Conservation (phyloP, 1,284 basidiomycete genomes). For the Pseudozyma sp. region DNA sequence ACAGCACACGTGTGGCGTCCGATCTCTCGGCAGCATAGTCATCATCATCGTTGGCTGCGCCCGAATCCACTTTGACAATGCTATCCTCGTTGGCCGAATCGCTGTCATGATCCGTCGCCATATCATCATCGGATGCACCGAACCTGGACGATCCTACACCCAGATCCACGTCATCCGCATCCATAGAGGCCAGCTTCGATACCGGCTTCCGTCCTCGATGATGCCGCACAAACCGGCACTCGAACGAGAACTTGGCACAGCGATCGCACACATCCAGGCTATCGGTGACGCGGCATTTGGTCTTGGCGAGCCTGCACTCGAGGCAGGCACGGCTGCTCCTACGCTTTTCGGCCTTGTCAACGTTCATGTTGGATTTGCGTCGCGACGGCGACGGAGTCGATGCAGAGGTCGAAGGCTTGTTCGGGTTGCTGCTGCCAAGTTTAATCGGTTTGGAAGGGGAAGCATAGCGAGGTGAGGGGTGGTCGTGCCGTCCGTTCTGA, state of each 20-base stretch:
- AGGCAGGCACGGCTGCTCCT: conserved; percentile 45
- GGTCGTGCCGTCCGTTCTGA: conserved; percentile 6
- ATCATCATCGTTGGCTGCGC: conserved; percentile 6
- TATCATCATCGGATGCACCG: conserved; percentile 25
- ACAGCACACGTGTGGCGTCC: not conserved
- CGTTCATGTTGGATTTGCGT: conserved; percentile 30
- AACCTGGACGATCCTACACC: conserved; percentile 9
- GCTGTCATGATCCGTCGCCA: conserved; percentile 27
- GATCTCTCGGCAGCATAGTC: not conserved
- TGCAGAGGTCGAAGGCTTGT: conserved; percentile 8
- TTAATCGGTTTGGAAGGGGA: conserved; percentile 17
- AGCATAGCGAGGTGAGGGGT: conserved; percentile 4
- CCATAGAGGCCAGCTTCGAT: conserved; percentile 37
- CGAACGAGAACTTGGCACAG: conserved; percentile 45
- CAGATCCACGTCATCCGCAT: conserved; percentile 27
- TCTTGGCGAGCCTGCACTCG: conserved; percentile 48
- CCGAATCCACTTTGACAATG: conserved; percentile 1
- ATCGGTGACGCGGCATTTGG: conserved; percentile 40
- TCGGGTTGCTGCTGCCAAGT: conserved; percentile 1
- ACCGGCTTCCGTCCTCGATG: conserved; percentile 47
- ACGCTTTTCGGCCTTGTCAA: conserved; percentile 41
- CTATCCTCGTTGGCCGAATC: conserved; percentile 23
- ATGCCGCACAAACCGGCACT: conserved; percentile 44
- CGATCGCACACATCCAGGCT: conserved; percentile 40
- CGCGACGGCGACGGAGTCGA: conserved; percentile 5